These are phyloP conservation scores for Daldinia eschscholtzii DNA, from an alignment of 2,329 filamentous ascomycete species.

Conservation along the genomic window DNA sequence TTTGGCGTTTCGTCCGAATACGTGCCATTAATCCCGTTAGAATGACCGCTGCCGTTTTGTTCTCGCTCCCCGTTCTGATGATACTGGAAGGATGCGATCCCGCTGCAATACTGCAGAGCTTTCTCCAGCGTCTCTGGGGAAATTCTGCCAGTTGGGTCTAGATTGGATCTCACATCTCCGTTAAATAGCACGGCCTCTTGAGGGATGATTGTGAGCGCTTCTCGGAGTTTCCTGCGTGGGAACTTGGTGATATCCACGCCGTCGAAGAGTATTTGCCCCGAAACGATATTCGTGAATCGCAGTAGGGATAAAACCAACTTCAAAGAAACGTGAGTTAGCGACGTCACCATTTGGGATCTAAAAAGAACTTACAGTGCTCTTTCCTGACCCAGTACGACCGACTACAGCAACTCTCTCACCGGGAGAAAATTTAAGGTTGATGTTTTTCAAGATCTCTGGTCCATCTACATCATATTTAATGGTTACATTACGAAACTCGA, in stretches of 20 bases:
- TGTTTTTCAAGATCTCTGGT: constrained; percentile 62
- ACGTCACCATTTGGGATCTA: neutral
- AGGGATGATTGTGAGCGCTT: constrained; percentile 69
- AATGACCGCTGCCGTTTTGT: constrained; percentile 44
- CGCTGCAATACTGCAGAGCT: constrained; percentile 72
- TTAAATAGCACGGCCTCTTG: constrained; percentile 71
- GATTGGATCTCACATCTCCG: constrained; percentile 65
- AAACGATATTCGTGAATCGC: constrained; percentile 65
- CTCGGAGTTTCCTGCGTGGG: constrained; percentile 63
- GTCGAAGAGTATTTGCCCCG: constrained; percentile 67
- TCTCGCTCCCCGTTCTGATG: constrained; percentile 40
- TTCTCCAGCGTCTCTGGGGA: constrained; percentile 66
- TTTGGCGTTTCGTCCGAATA: constrained; percentile 29
- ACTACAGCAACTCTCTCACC: constrained; percentile 84
- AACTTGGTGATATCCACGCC: constrained; percentile 68
- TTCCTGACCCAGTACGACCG: constrained; percentile 85
- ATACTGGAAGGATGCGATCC: constrained; percentile 62
- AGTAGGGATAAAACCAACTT: constrained; percentile 67
- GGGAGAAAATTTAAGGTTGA: constrained; percentile 67
- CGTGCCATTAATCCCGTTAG: constrained; percentile 41
- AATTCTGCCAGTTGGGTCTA: constrained; percentile 73
- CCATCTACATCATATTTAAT: constrained; percentile 62
- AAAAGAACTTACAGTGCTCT: constrained; percentile 74
- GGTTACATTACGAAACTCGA: constrained; percentile 65
- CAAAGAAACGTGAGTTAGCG: constrained; percentile 30